These are phyloP conservation scores for Phialophora expanda DNA, from an alignment of 2,329 filamentous ascomycete species.

Conservation along the genomic window DNA sequence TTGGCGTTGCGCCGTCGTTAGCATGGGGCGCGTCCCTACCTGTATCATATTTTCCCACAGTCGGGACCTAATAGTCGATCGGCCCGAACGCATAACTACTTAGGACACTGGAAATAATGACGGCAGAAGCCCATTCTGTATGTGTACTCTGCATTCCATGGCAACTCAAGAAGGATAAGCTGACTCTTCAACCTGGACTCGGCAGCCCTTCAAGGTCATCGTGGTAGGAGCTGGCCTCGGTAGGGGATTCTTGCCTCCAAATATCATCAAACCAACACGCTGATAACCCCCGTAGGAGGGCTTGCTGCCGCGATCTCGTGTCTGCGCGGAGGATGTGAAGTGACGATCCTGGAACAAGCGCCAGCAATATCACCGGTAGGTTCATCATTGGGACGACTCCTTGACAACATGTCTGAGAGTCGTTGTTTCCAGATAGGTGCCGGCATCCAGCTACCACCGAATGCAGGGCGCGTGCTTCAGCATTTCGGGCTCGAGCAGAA, in stretches of 20 bases:
- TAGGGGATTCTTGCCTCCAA: background rate
- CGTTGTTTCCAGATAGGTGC: slow-evolving; percentile 38
- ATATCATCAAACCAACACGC: background rate
- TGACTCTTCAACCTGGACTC: background rate
- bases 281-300: slow-evolving; percentile 11
- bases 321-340: slow-evolving; percentile 19
- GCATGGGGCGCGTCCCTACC: background rate
- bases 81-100: background rate
- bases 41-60: background rate
- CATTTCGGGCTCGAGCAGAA: slow-evolving; percentile 41
- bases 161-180: background rate
- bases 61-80: background rate
- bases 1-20: background rate
- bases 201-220: slow-evolving; percentile 17
- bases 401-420: no score
- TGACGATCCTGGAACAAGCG: slow-evolving; percentile 20
- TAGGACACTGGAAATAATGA: background rate
- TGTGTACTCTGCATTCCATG: background rate
- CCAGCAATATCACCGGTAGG: slow-evolving; percentile 22
- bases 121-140: background rate
- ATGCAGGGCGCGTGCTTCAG: slow-evolving; percentile 42
- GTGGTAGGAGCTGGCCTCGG: slow-evolving; percentile 23
- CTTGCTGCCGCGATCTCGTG: slow-evolving; percentile 25
- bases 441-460: slow-evolving; percentile 45
- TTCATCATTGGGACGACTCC: background rate